Evolutionary conservation across 768 basidiomycete genomes (phyloP).

Genomic region (Pleurotus sapidus): DNA sequence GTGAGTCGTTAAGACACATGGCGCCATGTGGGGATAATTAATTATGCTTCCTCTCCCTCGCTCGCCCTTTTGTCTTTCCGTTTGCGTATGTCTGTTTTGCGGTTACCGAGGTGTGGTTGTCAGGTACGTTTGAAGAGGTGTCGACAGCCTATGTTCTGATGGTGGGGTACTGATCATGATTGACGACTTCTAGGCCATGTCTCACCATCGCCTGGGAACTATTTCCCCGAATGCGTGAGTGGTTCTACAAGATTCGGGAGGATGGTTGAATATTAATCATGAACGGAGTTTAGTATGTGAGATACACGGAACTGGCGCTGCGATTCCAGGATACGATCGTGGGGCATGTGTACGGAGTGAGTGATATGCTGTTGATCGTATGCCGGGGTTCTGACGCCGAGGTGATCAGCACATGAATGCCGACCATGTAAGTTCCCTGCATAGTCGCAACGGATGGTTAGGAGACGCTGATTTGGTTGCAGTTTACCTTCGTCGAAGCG

Average conservation of each 20-base stretch:
- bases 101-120: constrained; percentile 30
- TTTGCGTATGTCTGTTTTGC: background rate
- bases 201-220: constrained; percentile 77
- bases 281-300: constrained; percentile 45
- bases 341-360: constrained; percentile 80
- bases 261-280: constrained; percentile 7
- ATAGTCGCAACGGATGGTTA: constrained; percentile 4
- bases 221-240: constrained; percentile 83
- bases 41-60: constrained; percentile 9
- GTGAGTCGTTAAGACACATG: constrained; percentile 30
- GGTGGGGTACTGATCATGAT: constrained; percentile 21
- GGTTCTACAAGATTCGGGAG: constrained; percentile 1
- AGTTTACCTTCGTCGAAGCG: constrained; percentile 59
- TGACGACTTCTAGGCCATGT: constrained; percentile 62
- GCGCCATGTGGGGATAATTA: constrained; percentile 5
- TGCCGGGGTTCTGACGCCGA: background rate
- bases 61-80: background rate
- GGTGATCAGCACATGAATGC: constrained; percentile 71
- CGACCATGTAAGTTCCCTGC: constrained; percentile 57
- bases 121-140: constrained; percentile 27
- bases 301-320: constrained; percentile 72
- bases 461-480: constrained; percentile 13
- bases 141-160: constrained; percentile 8
- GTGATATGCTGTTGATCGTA: constrained; percentile 10
- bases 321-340: constrained; percentile 86